Base-by-base conservation (phyloP, 768 basidiomycete species). In the Mycena crocata region DNA sequence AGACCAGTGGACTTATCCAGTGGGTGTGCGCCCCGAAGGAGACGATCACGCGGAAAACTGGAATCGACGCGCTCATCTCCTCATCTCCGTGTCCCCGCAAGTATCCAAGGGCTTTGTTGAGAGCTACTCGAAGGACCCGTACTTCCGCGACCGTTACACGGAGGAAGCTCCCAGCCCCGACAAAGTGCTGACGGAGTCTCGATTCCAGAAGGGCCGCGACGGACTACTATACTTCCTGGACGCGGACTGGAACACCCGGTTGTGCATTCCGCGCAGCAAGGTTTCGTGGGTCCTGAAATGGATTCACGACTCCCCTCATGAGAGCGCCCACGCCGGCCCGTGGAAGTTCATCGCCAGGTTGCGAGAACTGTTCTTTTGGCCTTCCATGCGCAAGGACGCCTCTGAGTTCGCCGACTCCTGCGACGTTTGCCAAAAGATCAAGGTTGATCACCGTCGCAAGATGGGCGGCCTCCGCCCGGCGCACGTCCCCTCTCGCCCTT, bases 181-280 rank as follows among this genome's bases (percentile, higher is more conserved):
- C 0, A 57, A 13, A 1, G 1, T 28, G 13, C 40, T 62, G 0
- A 64, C 62, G 4, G 44, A 54, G 0, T 64, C 54, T 1, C 45
- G 54, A 0, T 64, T 42, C 54, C 48, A 66, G 37, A 57, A 59
- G 48, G 56, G 56, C 2, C 4, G 24, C 0, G 30, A 67, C 44
- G 59, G 39, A 1, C 42, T 66, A 5, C 40, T 66, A 32, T 66
- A 66, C 23, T 66, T 66, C 37, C 10, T 31, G 2, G 65, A 67
- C 34, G n/a, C 59, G 0, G 59, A 67, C n/a, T 61, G 65, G 59
- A 45, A 35, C 5, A 6, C 49, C 8, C 48, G 64, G 0, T 50
- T 66, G 0, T 66, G 64, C 50, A 58, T 66, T 1, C 64, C 64
- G 2, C 4, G 21, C 63, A 77, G 12, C 65, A 62, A 15, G 65